Percentiles rank a stretch among this genome's conserved stretches.
Evolutionary conservation across 805 yeast genomes (phyloP).

Genomic region (Ogataea polymorpha): DNA sequence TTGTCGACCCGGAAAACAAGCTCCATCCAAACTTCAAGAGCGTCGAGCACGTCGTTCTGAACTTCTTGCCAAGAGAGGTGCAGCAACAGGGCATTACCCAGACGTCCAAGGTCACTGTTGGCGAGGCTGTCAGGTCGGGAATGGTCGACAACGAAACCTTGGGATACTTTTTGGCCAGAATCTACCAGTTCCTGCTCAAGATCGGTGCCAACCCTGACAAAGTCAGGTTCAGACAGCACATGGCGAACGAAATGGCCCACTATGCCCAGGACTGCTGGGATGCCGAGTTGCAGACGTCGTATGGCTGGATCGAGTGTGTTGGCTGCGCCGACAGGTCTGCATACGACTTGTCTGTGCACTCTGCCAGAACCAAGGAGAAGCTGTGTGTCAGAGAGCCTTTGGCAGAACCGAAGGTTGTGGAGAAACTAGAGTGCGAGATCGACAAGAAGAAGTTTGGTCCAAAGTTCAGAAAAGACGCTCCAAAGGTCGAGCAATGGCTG

Average conservation of each 20-base stretch:
- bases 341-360: constrained; percentile 91
- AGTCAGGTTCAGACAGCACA: constrained; percentile 96
- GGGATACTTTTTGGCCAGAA: constrained; percentile 95
- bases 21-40: constrained; percentile 75
- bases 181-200: constrained; percentile 74
- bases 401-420: constrained; percentile 79
- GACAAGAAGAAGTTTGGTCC: constrained; percentile 98
- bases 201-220: constrained; percentile 86
- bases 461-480: constrained; percentile 94
- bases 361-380: constrained; percentile 93
- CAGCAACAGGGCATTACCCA: constrained; percentile 84
- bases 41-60: constrained; percentile 67
- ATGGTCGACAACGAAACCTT: constrained; percentile 96
- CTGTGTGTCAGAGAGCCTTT: constrained; percentile 90
- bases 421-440: constrained; percentile 78
- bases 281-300: constrained; percentile 91
- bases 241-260: constrained; percentile 99
- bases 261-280: constrained; percentile 99
- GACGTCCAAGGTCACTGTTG: constrained; percentile 63
- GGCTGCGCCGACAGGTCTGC: constrained; percentile 99
- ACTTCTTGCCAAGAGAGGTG: constrained; percentile 79
- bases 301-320: constrained; percentile 99
- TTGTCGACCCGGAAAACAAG: constrained; percentile 90
- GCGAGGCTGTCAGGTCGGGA: constrained; percentile 84
- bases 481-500: constrained; percentile 82